Percentiles rank a stretch among this genome's conserved stretches.
phyloP scores from a whole-genome alignment of 495 filamentous ascomycete genomes.

The Parathielavia hyrcaniae region DNA sequence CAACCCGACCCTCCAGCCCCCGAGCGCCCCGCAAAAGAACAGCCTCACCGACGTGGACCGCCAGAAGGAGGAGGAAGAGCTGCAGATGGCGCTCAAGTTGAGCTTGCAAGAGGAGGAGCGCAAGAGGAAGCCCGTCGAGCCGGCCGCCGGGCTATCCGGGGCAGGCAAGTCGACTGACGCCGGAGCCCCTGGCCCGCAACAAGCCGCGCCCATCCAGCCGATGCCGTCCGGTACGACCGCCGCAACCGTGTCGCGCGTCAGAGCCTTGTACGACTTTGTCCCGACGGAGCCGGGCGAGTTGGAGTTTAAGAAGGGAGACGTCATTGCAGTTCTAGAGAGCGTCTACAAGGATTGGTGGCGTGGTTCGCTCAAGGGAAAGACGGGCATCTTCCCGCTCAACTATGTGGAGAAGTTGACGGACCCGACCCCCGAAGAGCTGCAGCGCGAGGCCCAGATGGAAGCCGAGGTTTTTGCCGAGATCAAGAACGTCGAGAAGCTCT shows the following conservation, averaged over 20 bases:
- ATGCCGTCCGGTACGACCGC: slow-evolving; percentile 66
- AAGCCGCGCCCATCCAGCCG: slow-evolving; percentile 37
- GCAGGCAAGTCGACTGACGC: slow-evolving; percentile 23
- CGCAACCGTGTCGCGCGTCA: slow-evolving; percentile 92
- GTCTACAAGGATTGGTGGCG: slow-evolving; percentile 99
- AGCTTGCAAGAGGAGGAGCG: slow-evolving; percentile 77
- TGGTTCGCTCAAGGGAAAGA: slow-evolving; percentile 86
- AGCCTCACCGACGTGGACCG: slow-evolving; percentile 85
- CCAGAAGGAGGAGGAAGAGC: slow-evolving; percentile 93
- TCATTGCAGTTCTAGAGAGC: slow-evolving; percentile 93
- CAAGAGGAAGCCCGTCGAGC: slow-evolving; percentile 36
- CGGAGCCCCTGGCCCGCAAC: slow-evolving; percentile 23
- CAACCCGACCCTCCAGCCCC: slow-evolving; percentile 89
- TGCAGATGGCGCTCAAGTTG: slow-evolving; percentile 90
- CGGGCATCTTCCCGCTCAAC: slow-evolving; percentile 95
- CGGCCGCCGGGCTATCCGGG: slow-evolving; percentile 33
- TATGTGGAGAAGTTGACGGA: slow-evolving; percentile 97
- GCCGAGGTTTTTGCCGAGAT: slow-evolving; percentile 96
- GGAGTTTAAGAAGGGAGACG: slow-evolving; percentile 92
- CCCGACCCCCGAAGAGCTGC: slow-evolving; percentile 88
- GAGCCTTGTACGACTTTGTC: slow-evolving; percentile 89
- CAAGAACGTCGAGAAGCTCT: slow-evolving; percentile 94
- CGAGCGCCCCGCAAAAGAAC: slow-evolving; percentile 85
- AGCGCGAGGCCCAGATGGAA: slow-evolving; percentile 95
- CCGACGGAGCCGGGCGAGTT: slow-evolving; percentile 91